Conservation (phyloP, 2,329 filamentous ascomycete species). For the Biscogniauxia mediterranea region DNA sequence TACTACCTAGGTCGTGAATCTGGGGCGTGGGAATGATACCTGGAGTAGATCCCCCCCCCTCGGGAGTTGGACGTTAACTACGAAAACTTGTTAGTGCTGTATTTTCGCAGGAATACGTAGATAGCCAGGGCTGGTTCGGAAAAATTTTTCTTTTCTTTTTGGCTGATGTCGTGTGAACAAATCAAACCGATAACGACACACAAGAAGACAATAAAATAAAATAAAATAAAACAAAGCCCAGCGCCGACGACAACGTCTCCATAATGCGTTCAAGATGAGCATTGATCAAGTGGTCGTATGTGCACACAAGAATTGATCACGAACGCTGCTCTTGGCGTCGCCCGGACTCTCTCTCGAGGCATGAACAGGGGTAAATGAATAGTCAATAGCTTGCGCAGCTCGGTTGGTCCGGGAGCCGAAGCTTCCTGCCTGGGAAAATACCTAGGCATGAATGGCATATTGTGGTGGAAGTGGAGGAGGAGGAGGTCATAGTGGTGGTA, state of each 20-base stretch:
- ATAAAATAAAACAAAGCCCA: not conserved
- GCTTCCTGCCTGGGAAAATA: not conserved
- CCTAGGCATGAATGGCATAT: too few relatives aligned
- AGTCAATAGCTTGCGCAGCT: not conserved
- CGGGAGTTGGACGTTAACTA: not conserved
- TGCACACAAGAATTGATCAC: not conserved
- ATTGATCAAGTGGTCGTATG: not conserved
- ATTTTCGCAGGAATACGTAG: too few relatives aligned
- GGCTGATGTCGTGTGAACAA: too few relatives aligned
- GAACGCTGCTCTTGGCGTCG: not conserved
- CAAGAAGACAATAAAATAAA: too few relatives aligned
- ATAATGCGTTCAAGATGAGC: not conserved
- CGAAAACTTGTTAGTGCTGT: not conserved
- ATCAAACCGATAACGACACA: not conserved
- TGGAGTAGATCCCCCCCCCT: not conserved
- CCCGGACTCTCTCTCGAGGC: not conserved
- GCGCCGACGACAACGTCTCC: not conserved
- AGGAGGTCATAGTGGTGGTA: too few relatives aligned
- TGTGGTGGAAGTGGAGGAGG: too few relatives aligned
- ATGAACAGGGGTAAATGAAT: not conserved
- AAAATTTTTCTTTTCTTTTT: too few relatives aligned
- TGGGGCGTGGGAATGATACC: not conserved
- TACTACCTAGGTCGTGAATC: not conserved
- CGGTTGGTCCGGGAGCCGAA: not conserved
- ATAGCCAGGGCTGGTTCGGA: too few relatives aligned